phyloP scores from a whole-genome alignment of 2,329 filamentous ascomycete genomes.

The Sporothrix sp. region DNA sequence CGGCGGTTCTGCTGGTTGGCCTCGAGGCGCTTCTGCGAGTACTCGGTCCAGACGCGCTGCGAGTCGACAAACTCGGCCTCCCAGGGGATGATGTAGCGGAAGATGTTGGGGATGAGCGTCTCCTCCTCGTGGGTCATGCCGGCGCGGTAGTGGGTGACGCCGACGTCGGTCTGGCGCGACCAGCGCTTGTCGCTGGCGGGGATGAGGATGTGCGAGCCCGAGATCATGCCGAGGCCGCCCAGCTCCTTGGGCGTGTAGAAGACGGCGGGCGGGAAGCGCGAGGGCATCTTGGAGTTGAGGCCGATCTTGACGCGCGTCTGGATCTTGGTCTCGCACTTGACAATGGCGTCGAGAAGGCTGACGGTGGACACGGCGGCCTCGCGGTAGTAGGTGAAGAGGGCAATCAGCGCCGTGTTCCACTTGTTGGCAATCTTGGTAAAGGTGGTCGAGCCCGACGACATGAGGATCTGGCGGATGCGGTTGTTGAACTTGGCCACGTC shows the following conservation, averaged over 20 bases:
- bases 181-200: slow-evolving; percentile 95
- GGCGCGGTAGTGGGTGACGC: slow-evolving; percentile 90
- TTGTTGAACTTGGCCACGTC: slow-evolving; percentile 99
- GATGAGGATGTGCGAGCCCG: slow-evolving; percentile 93
- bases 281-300: slow-evolving; percentile 98
- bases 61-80: slow-evolving; percentile 98
- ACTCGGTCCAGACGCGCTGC: slow-evolving; percentile 97
- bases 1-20: slow-evolving; percentile 95
- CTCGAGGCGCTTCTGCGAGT: slow-evolving; percentile 93
- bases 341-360: slow-evolving; percentile 87
- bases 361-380: slow-evolving; percentile 96
- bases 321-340: slow-evolving; percentile 99
- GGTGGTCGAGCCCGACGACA: slow-evolving; percentile 98
- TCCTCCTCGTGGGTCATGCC: slow-evolving; percentile 99
- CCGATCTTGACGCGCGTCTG: slow-evolving; percentile 98
- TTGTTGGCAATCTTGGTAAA: slow-evolving; percentile 99
- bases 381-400: slow-evolving; percentile 96
- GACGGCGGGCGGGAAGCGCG: slow-evolving; percentile 92
- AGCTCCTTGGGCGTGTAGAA: slow-evolving; percentile 99
- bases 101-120: slow-evolving; percentile 96
- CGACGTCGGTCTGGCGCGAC: slow-evolving; percentile 96
- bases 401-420: slow-evolving; percentile 97
- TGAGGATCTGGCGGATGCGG: slow-evolving; percentile 92
- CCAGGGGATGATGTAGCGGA: slow-evolving; percentile 98
- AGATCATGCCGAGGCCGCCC: slow-evolving; percentile 97